Base-by-base conservation (phyloP, 768 basidiomycete species). In the Termitomyces sp. region DNA sequence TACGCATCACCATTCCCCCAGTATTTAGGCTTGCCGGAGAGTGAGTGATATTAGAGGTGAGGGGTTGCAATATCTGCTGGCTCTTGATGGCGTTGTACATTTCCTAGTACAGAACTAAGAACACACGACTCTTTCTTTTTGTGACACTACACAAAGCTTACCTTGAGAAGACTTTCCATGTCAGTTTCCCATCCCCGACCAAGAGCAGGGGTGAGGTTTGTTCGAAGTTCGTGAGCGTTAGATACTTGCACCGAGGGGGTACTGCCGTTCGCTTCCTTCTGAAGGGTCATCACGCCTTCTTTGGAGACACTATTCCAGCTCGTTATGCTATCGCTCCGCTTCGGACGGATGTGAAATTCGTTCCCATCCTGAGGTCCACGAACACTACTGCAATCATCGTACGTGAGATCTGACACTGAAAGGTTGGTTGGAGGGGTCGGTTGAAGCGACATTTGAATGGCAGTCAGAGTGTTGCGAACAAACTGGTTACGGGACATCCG, bases 401-500 rank as follows among this genome's bases (percentile, higher is more conserved):
- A 79, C 28, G 84, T 81, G 4, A 88, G 77, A 57, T 90, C 91
- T 20, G 85, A 81, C 18, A 79, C 79, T 0, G 90, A 89, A 16
- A 82, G 69, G 28, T 76, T 71, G 4, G 75, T 76, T 4, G 79
- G 71, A 48, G 79, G 77, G 35, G 76, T 75, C 0, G 89, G 83
- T 61, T 87, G 85, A 39, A 89, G 74, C 63, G 93, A 91, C 71
- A 84, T 86, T 68, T 90, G 92, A 58, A 99, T 90, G 1, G 93
- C 90, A 4, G 84, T 76, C 72, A 98, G 82, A 1, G 96, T 98
- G 72, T 98, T 98, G 54, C 88, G 85, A 7, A 98, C 88, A 73
- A 98, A 99, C 69, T 98, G 95, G 56, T 68, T 82, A 20, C 91
- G 85, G 1, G 96, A 95, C 97, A 98, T 99, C 63, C 92, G 89